phyloP scores from a whole-genome alignment of 345 rosid genomes.

The Eucalyptus camaldulensis region DNA sequence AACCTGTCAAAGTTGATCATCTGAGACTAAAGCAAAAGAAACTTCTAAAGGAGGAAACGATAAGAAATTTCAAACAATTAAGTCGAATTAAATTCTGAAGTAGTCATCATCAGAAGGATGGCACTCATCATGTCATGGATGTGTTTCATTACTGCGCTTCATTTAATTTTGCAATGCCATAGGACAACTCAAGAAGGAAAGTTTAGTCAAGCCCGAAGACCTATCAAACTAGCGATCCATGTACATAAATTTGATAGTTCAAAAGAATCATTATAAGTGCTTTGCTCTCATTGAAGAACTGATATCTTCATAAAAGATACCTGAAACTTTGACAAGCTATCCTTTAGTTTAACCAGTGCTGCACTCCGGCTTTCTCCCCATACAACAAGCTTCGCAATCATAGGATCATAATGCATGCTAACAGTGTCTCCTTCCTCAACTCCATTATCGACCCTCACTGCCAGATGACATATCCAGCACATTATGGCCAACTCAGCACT shows the following conservation, averaged over 20 bases:
- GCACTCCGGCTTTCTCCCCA: constrained; percentile 77
- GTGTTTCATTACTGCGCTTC: not conserved
- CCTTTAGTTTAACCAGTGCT: constrained; percentile 80
- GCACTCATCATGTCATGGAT: not conserved
- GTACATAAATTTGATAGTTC: not conserved
- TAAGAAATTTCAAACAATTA: not conserved
- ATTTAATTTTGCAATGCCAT: not conserved
- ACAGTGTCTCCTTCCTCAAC: constrained; percentile 87
- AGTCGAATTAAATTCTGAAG: not conserved
- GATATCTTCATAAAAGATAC: constrained; percentile 10
- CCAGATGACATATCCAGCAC: not conserved
- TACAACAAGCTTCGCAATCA: constrained; percentile 98
- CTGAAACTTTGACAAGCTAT: constrained; percentile 84
- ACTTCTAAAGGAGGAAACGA: not conserved
- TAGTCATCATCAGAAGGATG: not conserved
- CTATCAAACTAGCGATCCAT: not conserved
- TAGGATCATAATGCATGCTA: constrained; percentile 99
- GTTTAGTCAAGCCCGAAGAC: not conserved
- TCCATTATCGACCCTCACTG: constrained; percentile 94
- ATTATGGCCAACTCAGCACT: not conserved
- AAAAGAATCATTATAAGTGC: not conserved
- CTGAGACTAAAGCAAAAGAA: not conserved
- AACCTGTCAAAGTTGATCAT: constrained; percentile 32
- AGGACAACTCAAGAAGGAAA: not conserved
- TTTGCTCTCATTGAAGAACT: not conserved